Base-by-base conservation (phyloP, 257 asterid genomes). In the Penstemon eatonii region DNA sequence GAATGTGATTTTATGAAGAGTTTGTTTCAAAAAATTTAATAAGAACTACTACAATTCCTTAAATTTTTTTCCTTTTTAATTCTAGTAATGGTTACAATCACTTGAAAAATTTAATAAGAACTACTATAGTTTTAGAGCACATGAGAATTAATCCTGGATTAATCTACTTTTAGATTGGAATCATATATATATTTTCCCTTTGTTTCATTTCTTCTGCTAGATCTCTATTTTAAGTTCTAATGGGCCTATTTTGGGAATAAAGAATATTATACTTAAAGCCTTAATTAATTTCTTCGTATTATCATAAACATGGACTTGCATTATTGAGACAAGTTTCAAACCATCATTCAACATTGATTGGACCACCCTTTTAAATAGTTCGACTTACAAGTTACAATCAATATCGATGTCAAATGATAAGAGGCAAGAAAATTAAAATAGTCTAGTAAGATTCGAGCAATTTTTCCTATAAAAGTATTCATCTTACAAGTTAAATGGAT, bases 321-420 rank as follows among this genome's bases (percentile, higher is more conserved):
- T 15, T 15, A 65, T 51, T 36, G 44, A 6, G 75, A 75, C 76
- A n/a, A 58, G 52, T 53, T 41, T n/a, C 46, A 45, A 63, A 72
- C 51, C 63, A 73, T 6, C 65, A 56, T 37, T 18, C 60, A 72
- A 56, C 56, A 42, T 68, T 43, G 65, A 42, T 68, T 43, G 65
- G 65, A 12, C 73, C 73, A 56, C 56, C n/a, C 53, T 46, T 50
- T 39, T 53, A 36, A 71, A 55, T 0, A 42, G 8, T 6, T 56
- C 51, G 46, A 67, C 18, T 56, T 19, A 25, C n/a, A 51, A 67
- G 10, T 56, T 19, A 25, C n/a, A 51, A 38, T 49, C 3, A 6
- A 6, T 40, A n/a, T 12, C 11, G 11, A 1, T 40, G 15, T 59
- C 46, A 25, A 55, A 55, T 5, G 60, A 55, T 3, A 50, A 0